These are phyloP conservation scores for Ophiocordyceps camponoti-rufipedis DNA, from an alignment of 2,329 filamentous ascomycete species.

Conservation along the genomic window DNA sequence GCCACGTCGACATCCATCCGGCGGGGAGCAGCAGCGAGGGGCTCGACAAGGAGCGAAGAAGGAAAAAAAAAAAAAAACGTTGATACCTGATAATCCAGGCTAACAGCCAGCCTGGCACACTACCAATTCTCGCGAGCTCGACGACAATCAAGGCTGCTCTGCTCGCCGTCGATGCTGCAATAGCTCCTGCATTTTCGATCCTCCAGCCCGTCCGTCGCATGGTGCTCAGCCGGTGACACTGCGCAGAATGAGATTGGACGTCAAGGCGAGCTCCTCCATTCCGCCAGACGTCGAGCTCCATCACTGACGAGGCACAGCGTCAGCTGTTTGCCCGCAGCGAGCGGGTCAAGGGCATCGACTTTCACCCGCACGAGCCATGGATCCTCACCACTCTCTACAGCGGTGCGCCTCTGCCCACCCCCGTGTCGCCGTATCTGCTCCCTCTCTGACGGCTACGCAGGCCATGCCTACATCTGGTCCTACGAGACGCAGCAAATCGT, in stretches of 20 bases:
- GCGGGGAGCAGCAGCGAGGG: neutral
- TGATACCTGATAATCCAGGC: slow-evolving; percentile 6
- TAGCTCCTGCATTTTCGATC: neutral
- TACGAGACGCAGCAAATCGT: slow-evolving; percentile 93
- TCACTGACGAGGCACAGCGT: slow-evolving; percentile 13
- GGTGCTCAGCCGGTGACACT: neutral
- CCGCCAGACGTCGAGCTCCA: neutral
- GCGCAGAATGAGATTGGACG: slow-evolving; percentile 22
- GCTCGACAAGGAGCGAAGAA: neutral
- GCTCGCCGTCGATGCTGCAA: neutral
- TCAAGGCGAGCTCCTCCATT: slow-evolving; percentile 12
- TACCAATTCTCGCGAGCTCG: neutral
- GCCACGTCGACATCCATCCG: neutral
- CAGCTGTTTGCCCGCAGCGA: slow-evolving; percentile 59
- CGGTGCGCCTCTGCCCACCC: slow-evolving; percentile 29
- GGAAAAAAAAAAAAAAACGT: neutral
- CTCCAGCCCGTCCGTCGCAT: slow-evolving; percentile 1
- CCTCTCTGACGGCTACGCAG: slow-evolving; percentile 22
- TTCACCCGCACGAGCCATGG: slow-evolving; percentile 94
- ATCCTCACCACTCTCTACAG: slow-evolving; percentile 92
- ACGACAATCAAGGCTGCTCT: neutral
- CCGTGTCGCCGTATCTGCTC: neutral
- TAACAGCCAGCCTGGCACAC: slow-evolving; percentile 4
- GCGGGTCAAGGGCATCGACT: slow-evolving; percentile 94
- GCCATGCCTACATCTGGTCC: slow-evolving; percentile 98